Conservation (phyloP, 345 rosid species). For the Camelina hispida region DNA sequence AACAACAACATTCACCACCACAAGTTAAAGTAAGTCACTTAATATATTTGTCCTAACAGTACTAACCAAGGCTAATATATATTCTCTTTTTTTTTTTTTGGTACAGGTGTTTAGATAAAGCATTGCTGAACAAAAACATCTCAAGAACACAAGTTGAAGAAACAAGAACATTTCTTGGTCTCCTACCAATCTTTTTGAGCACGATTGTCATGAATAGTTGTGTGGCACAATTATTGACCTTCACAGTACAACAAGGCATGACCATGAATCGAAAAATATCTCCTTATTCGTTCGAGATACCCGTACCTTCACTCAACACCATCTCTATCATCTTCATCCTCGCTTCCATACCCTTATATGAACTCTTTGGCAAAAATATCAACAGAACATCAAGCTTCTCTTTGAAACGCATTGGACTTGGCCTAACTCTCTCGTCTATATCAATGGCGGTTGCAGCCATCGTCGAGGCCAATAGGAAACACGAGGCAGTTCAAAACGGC, state of each 20-base stretch:
- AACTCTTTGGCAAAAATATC: conserved; percentile 16
- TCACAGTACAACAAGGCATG: conserved; percentile 63
- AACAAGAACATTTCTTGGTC: conserved; percentile 52
- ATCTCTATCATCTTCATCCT: conserved; percentile 52
- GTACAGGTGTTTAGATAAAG: conserved; percentile 54
- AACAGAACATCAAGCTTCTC: conserved; percentile 27
- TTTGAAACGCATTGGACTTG: conserved; percentile 54
- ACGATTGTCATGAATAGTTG: conserved; percentile 68
- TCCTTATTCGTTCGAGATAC: conserved; percentile 52
- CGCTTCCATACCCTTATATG: conserved; percentile 50
- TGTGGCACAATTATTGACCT: conserved; percentile 61
- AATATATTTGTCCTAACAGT: background rate
- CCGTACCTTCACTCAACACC: conserved; percentile 53
- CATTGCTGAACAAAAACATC: conserved; percentile 43
- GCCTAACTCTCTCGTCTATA: conserved; percentile 55
- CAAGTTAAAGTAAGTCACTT: conserved; percentile 35
- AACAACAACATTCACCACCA: conserved; percentile 5
- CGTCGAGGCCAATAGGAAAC: conserved; percentile 51
- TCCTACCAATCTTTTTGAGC: conserved; percentile 60
- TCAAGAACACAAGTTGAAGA: conserved; percentile 50
- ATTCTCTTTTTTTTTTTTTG: background rate
- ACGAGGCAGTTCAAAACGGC: conserved; percentile 22
- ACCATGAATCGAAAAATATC: conserved; percentile 53
- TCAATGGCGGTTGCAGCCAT: conserved; percentile 63
- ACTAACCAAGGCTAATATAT: too few species aligned